These are phyloP conservation scores for Pinus taeda DNA, from an alignment of 75 land plant species.

Conservation along the genomic window DNA sequence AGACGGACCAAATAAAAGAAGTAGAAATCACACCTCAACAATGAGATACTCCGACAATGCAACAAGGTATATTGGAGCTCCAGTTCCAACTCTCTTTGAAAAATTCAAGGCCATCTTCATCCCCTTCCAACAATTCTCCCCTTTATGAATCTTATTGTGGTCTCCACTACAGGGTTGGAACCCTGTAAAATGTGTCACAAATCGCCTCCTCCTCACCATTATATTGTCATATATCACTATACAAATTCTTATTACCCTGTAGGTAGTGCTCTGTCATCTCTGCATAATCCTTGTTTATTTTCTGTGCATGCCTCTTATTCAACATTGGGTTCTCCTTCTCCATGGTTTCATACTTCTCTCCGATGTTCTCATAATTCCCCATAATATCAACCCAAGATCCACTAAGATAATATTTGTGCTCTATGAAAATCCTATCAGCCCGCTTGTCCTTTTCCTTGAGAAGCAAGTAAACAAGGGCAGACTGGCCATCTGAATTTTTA, in stretches of 20 bases:
- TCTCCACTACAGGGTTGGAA: constrained; percentile 90
- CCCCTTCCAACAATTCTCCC: neutral
- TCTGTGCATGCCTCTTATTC: constrained; percentile 24
- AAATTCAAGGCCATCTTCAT: neutral
- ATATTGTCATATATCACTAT: no score
- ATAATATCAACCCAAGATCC: constrained; percentile 78
- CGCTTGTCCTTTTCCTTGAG: constrained; percentile 33
- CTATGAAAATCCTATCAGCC: constrained; percentile 59
- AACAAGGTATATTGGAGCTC: no score
- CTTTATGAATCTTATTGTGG: constrained; percentile 24
- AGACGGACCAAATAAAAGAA: no score
- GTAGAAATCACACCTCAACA: no score
- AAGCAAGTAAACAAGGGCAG: constrained; percentile 69
- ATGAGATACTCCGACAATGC: no score
- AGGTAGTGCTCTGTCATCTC: constrained; percentile 6
- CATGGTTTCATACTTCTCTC: constrained; percentile 28
- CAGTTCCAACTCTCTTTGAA: no score
- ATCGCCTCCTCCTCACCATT: constrained; percentile 26
- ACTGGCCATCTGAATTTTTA: constrained; percentile 79
- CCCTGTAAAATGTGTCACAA: constrained; percentile 92
- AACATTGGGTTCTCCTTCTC: constrained; percentile 20
- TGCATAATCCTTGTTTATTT: neutral
- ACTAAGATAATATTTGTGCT: constrained; percentile 52
- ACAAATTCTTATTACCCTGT: constrained; percentile 18
- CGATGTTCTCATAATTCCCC: constrained; percentile 32